Evolutionary conservation across 140 eudicot genomes (phyloP), one percentile per base, ranked within the genome.

Genomic region (Stevia rebaudiana): DNA sequence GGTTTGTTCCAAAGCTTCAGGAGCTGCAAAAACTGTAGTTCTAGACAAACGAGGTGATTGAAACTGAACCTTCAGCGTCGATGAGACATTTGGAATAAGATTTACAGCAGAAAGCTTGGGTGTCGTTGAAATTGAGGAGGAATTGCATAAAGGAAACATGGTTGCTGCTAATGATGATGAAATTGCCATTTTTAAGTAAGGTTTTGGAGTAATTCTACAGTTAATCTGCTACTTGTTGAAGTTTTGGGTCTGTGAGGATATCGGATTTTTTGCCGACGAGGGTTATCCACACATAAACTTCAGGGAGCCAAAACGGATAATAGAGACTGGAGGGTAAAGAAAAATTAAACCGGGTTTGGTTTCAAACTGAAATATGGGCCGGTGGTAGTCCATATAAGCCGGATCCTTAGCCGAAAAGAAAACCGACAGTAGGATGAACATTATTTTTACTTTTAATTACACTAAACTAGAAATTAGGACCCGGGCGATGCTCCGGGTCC

Each of bases 1-100:
- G 55, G 87, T 36, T 61, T 85, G 82, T 44, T 80, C 85, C 82
- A 91, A 56, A 4, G 69, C 77, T 72, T 92, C 87, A 72, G 96
- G 94, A 56, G 84, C 89, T 15, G 94, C 83, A 62, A 65, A 67
- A 3, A 74, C 72, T 62, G 78, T 83, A 1, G 85, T 52, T 19
- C 79, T 40, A 5, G 86, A 73, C 17, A 72, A 43, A 30, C 83
- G 84, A 54, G 61, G 44, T 10, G 69, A 69, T 5, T 69, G 76
- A 35, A 77, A 37, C 65, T 74, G 74, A 36, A 78, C 19, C 51
- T 72, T 79, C 35, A 57, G 47, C 40, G 68, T 58, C 8, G 68
- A n/a, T 8, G 77, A 49, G 18, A 61, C 50, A 69, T 55, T 60
- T 47, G 80, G 67, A 30, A 81, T 73, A 22, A 83, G 65, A 13